Evolutionary conservation across 2,329 filamentous ascomycete genomes (phyloP).

Genomic region (Hymenoscyphus albidus): DNA sequence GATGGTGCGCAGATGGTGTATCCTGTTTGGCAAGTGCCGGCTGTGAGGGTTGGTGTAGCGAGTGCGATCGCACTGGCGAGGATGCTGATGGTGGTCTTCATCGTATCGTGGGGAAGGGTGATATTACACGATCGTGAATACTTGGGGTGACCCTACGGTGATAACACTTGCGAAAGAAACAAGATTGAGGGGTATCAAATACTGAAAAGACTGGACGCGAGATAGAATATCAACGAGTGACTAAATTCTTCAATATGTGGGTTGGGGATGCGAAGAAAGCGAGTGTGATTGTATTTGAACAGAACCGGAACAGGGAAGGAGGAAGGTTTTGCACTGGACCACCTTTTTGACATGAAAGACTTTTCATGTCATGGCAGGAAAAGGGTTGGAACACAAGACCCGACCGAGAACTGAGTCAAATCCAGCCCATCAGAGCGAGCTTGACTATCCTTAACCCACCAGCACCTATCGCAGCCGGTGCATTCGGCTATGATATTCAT

Average conservation of each 20-base stretch:
- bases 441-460: not conserved
- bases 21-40: constrained; percentile 23
- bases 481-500: not conserved
- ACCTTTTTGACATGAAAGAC: no score
- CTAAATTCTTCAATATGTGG: not conserved
- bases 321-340: not conserved
- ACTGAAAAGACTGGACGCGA: not conserved
- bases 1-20: constrained; percentile 35
- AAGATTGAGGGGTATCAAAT: not conserved
- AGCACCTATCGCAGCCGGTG: not conserved
- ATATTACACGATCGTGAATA: not conserved
- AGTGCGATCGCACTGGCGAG: not conserved
- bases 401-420: not conserved
- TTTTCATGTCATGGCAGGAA: no score
- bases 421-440: not conserved
- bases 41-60: not conserved
- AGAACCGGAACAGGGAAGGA: not conserved
- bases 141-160: not conserved
- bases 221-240: not conserved
- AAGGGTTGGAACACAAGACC: not conserved
- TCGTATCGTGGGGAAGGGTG: not conserved
- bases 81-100: not conserved
- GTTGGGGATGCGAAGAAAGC: not conserved
- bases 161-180: not conserved
- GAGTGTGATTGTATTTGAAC: not conserved